Conservation (phyloP, 495 filamentous ascomycete genomes). For the Penicillium diatomitis region DNA sequence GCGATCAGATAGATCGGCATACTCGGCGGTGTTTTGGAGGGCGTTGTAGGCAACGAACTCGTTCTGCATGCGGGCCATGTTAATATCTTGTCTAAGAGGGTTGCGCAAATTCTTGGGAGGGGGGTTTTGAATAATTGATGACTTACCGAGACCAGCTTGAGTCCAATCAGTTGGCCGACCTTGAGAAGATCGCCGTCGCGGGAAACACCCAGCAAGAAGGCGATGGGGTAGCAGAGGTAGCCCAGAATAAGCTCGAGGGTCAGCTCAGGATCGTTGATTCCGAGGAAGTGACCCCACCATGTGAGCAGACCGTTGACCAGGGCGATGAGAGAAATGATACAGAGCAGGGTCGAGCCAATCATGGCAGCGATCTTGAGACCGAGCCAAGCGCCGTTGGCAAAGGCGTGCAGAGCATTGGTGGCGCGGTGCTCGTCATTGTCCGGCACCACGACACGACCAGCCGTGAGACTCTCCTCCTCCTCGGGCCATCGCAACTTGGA, state of each 20-base stretch:
- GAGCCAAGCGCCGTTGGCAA: slow-evolving; percentile 79
- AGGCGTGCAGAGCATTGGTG: slow-evolving; percentile 76
- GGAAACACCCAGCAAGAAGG: slow-evolving; percentile 80
- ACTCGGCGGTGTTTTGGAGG: slow-evolving; percentile 37
- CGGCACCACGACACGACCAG: slow-evolving; percentile 69
- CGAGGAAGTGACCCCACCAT: slow-evolving; percentile 84
- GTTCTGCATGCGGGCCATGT: slow-evolving; percentile 30
- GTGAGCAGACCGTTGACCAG: slow-evolving; percentile 69
- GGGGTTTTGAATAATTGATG: background rate
- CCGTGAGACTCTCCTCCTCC: slow-evolving; percentile 73
- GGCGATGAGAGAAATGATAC: slow-evolving; percentile 73
- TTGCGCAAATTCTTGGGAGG: background rate
- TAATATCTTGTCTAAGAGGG: too few species aligned
- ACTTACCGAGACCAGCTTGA: slow-evolving; percentile 65
- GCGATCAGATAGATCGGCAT: slow-evolving; percentile 52
- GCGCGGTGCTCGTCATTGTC: slow-evolving; percentile 56
- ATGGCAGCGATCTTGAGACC: slow-evolving; percentile 84
- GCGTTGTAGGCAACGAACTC: slow-evolving; percentile 54
- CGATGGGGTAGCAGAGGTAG: slow-evolving; percentile 75
- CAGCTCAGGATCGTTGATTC: slow-evolving; percentile 57
- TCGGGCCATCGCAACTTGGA: slow-evolving; percentile 86
- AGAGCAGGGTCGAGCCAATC: slow-evolving; percentile 70
- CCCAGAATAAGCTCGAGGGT: slow-evolving; percentile 71
- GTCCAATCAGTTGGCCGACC: slow-evolving; percentile 71
- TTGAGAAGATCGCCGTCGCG: slow-evolving; percentile 58